Base-by-base conservation (phyloP, 805 yeast genomes). In the Kuraishia molischiana region DNA sequence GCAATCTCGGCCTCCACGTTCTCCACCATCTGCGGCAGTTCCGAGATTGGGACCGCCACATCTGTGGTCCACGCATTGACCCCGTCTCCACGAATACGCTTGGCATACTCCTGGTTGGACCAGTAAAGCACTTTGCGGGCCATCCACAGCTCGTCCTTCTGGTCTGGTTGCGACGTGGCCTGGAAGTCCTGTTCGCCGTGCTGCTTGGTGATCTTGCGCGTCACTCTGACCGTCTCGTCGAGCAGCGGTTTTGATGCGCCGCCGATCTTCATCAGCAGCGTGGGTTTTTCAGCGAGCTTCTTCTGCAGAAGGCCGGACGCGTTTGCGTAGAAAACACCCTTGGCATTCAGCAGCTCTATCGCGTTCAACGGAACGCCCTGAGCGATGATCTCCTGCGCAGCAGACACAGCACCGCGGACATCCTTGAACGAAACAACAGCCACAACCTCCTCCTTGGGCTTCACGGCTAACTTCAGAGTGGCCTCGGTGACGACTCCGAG, bases 11-110 rank as follows among this genome's bases (percentile, higher is more conserved):
- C 59, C 54, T 79, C 74, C 2, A 85, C 73, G 35, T 69, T 75
- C 22, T 67, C 63, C 33, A 84, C 76, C 28, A 81, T 69, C 14
- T 63, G 59, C 3, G 90, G 75, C 34, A 84, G 64, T 39, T 64
- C 64, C 0, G 89, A 79, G 34, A 84, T 67, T 2, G 94, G 94
- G n/a, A 84, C 92, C 4, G 89, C 89, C 4, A 83, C 85, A 59
- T 84, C 94, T 0, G 92, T 84, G 21, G 86, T 79, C 71, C 85
- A 77, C 5, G 78, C 74, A 13, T 40, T 46, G 21, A 59, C 61
- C 34, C 52, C 44, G 15, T 17, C 24, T 20, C 67, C 58, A 5
- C 60, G 50, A 46, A 53, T 49, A 32, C 59, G 57, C 40, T 64
- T 61, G 1, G 90, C 90, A 59, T 80, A 75, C 45, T 82, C 85